Conservation (phyloP, 2,329 filamentous ascomycete genomes). For the Ceratocystis huliohia region DNA sequence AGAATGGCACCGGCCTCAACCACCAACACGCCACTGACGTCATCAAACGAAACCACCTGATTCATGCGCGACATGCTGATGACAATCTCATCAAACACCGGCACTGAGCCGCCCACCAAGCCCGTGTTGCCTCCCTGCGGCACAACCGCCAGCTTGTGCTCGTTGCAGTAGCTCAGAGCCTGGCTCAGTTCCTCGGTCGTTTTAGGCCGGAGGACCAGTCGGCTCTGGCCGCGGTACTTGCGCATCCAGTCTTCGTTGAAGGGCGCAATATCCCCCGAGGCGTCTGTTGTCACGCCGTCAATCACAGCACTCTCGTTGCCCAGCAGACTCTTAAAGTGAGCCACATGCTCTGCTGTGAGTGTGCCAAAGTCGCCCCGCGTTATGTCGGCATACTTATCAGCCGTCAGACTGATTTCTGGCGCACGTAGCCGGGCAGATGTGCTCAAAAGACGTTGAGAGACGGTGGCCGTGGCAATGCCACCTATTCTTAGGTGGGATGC, state of each 20-base stretch:
- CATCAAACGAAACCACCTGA: constrained; percentile 79
- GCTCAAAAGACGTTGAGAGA: background rate
- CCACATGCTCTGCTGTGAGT: constrained; percentile 66
- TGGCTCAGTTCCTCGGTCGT: constrained; percentile 80
- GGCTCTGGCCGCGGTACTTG: constrained; percentile 86
- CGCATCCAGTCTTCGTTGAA: constrained; percentile 99
- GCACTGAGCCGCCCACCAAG: constrained; percentile 85
- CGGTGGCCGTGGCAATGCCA: background rate
- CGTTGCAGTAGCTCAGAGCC: constrained; percentile 89
- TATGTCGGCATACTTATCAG: constrained; percentile 73
- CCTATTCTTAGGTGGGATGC: background rate
- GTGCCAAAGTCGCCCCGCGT: constrained; percentile 68
- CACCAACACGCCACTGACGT: constrained; percentile 80
- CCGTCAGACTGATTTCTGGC: constrained; percentile 52
- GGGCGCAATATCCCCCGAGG: constrained; percentile 67
- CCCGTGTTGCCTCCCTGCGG: constrained; percentile 97
- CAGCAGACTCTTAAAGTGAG: constrained; percentile 69
- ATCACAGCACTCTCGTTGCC: constrained; percentile 68
- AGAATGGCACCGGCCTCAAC: constrained; percentile 85
- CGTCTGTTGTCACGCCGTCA: constrained; percentile 56
- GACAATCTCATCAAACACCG: constrained; percentile 97
- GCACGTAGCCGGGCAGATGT: constrained; percentile 11
- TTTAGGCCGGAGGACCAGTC: constrained; percentile 73
- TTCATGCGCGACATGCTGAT: constrained; percentile 87
- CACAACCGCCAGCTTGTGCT: constrained; percentile 80